A percentile compares a stretch with the other conserved stretches of the same genome.
Evolutionary conservation across 2,329 filamentous ascomycete genomes (phyloP).

Genomic region (Exophiala alcalophila): DNA sequence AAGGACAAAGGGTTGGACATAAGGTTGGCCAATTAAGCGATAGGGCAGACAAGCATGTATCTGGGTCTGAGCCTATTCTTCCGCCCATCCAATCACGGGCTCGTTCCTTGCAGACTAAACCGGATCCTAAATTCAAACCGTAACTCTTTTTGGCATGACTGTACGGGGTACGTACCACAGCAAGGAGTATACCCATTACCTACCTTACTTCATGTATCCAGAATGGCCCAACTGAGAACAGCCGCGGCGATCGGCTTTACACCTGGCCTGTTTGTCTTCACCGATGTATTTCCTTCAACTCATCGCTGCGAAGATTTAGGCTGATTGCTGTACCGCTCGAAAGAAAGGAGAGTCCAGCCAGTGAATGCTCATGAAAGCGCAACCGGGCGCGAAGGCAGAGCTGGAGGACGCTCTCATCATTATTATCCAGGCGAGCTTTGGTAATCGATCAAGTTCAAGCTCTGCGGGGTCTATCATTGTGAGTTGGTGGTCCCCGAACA

Average conservation of each 20-base stretch:
- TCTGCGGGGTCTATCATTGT: not conserved
- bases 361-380: not conserved
- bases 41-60: not conserved
- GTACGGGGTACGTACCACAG: too few species aligned
- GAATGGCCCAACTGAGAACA: not conserved
- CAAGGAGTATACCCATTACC: not conserved
- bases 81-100: not conserved
- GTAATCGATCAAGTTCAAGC: not conserved
- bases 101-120: not conserved
- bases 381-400: not conserved
- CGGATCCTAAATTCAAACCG: not conserved
- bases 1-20: not conserved
- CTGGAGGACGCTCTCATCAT: not conserved
- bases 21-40: not conserved
- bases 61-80: not conserved
- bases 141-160: slow-evolving; percentile 3
- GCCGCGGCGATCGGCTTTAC: not conserved
- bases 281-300: too few species aligned
- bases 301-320: too few species aligned
- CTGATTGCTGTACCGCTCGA: not conserved
- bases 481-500: not conserved
- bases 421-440: not conserved
- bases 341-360: not conserved
- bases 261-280: not conserved
- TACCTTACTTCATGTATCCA: not conserved